Percentiles rank a stretch among this genome's conserved stretches.
Conservation (phyloP, 306 rosid species). For the Amphicarpaea edgeworthii region DNA sequence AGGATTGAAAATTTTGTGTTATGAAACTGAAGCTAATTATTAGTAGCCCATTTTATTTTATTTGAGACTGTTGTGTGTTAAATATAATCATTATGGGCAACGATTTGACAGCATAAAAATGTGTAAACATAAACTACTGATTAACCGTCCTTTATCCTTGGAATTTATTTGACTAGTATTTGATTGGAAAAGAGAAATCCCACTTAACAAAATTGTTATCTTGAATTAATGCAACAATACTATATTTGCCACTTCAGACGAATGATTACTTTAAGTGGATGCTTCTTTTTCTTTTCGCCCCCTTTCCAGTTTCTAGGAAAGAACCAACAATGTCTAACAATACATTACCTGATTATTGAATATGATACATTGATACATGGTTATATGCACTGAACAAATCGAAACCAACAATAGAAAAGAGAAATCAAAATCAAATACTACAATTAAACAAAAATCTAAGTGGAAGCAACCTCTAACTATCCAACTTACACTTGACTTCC, state of each 20-base stretch:
- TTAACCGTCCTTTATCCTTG: constrained; percentile 36
- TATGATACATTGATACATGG: constrained; percentile 12
- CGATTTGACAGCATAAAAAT: constrained; percentile 67
- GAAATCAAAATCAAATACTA: constrained; percentile 34
- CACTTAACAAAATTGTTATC: constrained; percentile 38
- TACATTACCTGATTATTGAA: background rate
- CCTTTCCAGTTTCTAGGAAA: constrained; percentile 21
- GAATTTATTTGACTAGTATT: constrained; percentile 53
- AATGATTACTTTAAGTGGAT: constrained; percentile 23
- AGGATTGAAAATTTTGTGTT: constrained; percentile 1
- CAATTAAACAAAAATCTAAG: constrained; percentile 36
- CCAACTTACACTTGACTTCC: constrained; percentile 35
- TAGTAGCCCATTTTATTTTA: constrained; percentile 2
- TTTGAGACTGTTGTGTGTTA: constrained; percentile 1
- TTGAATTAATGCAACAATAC: constrained; percentile 24
- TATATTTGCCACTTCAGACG: constrained; percentile 39
- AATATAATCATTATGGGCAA: constrained; percentile 31
- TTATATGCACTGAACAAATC: constrained; percentile 30
- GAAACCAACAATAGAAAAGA: constrained; percentile 16
- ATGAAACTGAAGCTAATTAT: constrained; percentile 22
- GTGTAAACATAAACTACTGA: constrained; percentile 19
- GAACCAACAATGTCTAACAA: background rate
- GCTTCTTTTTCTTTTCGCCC: constrained; percentile 34
- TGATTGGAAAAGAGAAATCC: constrained; percentile 55
- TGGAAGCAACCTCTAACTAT: constrained; percentile 46